Percentiles rank a stretch among this genome's conserved stretches.
Evolutionary conservation across 495 filamentous ascomycete species (phyloP).

Genomic region (Poronia punctata): DNA sequence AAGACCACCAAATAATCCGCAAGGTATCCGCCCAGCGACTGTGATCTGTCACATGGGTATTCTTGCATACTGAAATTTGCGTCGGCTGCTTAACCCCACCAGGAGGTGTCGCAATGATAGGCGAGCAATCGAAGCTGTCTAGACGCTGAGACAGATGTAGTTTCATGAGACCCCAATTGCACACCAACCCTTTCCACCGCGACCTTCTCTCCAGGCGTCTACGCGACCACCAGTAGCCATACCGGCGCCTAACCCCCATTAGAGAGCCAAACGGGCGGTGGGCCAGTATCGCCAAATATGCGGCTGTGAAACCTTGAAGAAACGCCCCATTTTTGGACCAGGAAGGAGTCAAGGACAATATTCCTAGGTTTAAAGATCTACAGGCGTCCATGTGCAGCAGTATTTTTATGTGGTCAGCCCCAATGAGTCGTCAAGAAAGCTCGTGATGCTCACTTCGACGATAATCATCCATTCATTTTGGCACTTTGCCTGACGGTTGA

Average conservation of each 20-base stretch:
- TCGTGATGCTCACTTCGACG: background rate
- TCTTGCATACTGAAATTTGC: too few species aligned
- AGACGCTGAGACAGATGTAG: conserved; percentile 2
- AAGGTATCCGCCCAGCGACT: too few species aligned
- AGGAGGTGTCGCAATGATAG: too few species aligned
- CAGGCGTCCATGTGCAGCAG: too few species aligned
- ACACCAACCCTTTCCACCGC: background rate
- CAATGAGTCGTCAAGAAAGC: background rate
- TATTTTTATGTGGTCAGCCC: background rate
- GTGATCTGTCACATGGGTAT: too few species aligned
- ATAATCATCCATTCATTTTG: background rate
- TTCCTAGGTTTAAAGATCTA: background rate
- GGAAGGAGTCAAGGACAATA: conserved; percentile 5
- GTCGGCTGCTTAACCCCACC: too few species aligned
- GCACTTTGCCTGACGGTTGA: conserved; percentile 1
- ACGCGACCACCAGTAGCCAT: background rate
- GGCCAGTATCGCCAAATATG: conserved; percentile 10
- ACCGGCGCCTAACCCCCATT: conserved; percentile 4
- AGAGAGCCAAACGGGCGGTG: conserved; percentile 10
- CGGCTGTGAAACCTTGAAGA: conserved; percentile 17
- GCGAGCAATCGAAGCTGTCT: too few species aligned
- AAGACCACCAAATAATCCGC: too few species aligned
- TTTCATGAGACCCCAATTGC: conserved; percentile 1
- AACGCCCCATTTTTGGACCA: conserved; percentile 18
- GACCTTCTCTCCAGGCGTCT: background rate